Evolutionary conservation across 202 grass and related monocot genomes (phyloP), one percentile per base, ranked within the genome.

Genomic region (Saccharum hybrid): DNA sequence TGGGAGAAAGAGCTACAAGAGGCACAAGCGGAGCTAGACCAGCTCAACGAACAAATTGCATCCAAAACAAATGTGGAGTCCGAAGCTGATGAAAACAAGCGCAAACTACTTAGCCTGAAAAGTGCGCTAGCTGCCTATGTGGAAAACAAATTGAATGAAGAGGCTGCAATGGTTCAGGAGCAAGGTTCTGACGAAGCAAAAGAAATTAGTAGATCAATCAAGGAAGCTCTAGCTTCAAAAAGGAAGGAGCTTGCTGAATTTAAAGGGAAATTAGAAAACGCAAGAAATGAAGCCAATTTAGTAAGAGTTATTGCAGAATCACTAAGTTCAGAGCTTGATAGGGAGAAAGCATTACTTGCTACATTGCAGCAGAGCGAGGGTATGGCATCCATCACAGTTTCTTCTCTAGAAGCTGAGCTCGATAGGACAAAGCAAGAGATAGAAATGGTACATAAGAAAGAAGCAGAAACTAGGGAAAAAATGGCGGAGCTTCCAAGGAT

Each of bases 1-100:
- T 96, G 96, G 96, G 93, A 96, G 63, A 90, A 88, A 82, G 93
- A 96, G 69, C 56, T 96, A 59, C 89, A 90, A 85, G 75, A 98
- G 67, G 88, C 81, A 88, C 83, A 89, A 72, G 89, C 90, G 31
- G 91, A 96, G 68, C 43, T 98, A 66, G 43, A 81, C 65, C 74
- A 83, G 66, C 87, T 98, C 74, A 92, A 86, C 16, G 62, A 92
- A 73, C 82, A 94, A 77, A 80, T 86, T 88, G 46, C 67, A 36
- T 83, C 88, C 63, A 91, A 89, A 79, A 89, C 69, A 22, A 88
- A 86, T 60, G 18, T 72, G 5, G 80, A 89, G 42, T 88, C 81
- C 14, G 71, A 94, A 84, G 63, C 94, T 73, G 71, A 92, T 48
- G 85, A 77, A 83, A 87, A 87, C 41, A 33, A 81, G 77, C 52